phyloP scores from a whole-genome alignment of 768 basidiomycete genomes.

The Mycena albidolilacea region DNA sequence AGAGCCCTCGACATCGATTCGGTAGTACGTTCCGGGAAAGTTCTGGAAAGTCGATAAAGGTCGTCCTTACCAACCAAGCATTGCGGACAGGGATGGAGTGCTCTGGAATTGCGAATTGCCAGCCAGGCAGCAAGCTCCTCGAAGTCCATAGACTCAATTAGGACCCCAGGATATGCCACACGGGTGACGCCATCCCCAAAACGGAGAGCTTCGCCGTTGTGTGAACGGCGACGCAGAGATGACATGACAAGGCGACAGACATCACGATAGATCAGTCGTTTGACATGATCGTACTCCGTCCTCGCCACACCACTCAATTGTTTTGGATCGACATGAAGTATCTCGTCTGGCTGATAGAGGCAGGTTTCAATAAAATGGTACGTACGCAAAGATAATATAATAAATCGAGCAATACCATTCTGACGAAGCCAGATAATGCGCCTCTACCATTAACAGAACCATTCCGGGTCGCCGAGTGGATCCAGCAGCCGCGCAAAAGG shows the following conservation, averaged over 20 bases:
- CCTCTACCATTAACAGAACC: slow-evolving; percentile 35
- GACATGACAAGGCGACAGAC: slow-evolving; percentile 23
- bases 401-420: slow-evolving; percentile 24
- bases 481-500: slow-evolving; percentile 24
- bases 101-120: background rate
- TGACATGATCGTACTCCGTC: slow-evolving; percentile 28
- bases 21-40: slow-evolving; percentile 18
- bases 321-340: slow-evolving; percentile 28
- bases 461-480: too few relatives aligned
- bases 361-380: too few relatives aligned
- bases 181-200: too few relatives aligned
- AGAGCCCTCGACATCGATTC: slow-evolving; percentile 16
- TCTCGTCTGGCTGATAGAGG: slow-evolving; percentile 8
- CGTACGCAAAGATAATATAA: too few relatives aligned
- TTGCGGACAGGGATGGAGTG: slow-evolving; percentile 34
- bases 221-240: slow-evolving; percentile 1
- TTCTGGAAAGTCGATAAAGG: slow-evolving; percentile 14
- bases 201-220: too few relatives aligned
- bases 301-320: background rate
- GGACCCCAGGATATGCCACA: too few relatives aligned
- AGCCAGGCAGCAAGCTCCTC: too few relatives aligned
- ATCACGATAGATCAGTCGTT: slow-evolving; percentile 28
- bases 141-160: too few relatives aligned
- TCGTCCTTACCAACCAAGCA: slow-evolving; percentile 30
- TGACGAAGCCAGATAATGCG: slow-evolving; percentile 37